Evolutionary conservation across 352 stramenopile genomes (phyloP).

Genomic region (Pythium dissotocum): DNA sequence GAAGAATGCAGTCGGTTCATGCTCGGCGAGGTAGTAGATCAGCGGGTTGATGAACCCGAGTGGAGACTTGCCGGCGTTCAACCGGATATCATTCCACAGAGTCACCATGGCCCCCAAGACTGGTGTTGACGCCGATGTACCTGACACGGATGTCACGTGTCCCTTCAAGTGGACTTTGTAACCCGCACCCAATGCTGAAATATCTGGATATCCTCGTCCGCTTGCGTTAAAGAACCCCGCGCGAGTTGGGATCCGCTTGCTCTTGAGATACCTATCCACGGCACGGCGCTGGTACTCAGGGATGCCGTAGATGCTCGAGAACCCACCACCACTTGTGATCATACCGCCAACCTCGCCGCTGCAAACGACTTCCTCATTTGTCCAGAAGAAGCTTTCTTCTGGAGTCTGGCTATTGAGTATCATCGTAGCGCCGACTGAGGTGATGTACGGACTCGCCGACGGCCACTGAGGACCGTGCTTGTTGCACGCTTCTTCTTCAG

Average conservation of each 20-base stretch:
- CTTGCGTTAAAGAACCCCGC: conserved; percentile 77
- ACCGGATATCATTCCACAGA: conserved; percentile 82
- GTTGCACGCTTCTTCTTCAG: conserved; percentile 51
- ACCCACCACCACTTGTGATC: conserved; percentile 88
- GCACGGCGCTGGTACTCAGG: conserved; percentile 75
- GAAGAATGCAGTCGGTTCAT: conserved; percentile 65
- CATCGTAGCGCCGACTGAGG: conserved; percentile 90
- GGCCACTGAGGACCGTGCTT: conserved; percentile 76
- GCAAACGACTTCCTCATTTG: conserved; percentile 77
- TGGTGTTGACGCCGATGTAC: conserved; percentile 87
- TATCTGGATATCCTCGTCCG: conserved; percentile 89
- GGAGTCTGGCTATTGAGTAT: conserved; percentile 32
- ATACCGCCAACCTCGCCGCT: conserved; percentile 64
- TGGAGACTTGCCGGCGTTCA: conserved; percentile 76
- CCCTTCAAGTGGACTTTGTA: conserved; percentile 74
- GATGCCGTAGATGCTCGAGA: conserved; percentile 79
- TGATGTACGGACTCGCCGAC: conserved; percentile 88
- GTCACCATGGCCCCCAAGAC: conserved; percentile 86
- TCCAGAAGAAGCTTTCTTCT: conserved; percentile 59
- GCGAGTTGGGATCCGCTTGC: conserved; percentile 42
- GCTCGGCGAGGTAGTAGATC: conserved; percentile 76
- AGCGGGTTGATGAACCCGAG: conserved; percentile 89
- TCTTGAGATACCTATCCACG: conserved; percentile 68
- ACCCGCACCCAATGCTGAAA: conserved; percentile 69
- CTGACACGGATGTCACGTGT: conserved; percentile 48